Evolutionary conservation across 768 basidiomycete genomes (phyloP).

Genomic region (Cyclocybe cylindracea): DNA sequence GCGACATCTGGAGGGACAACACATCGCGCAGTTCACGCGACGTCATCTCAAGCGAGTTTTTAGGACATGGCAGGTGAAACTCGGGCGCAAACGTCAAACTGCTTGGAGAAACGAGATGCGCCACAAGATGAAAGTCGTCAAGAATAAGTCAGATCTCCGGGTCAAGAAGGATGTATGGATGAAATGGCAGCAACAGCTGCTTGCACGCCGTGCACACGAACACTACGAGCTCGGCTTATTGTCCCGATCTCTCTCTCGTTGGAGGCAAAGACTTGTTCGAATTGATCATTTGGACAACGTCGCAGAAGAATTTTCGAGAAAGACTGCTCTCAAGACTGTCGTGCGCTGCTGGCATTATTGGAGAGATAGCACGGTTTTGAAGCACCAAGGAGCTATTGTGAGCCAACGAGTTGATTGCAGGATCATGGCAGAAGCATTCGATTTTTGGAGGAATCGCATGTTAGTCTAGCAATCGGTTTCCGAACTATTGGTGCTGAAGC

Average conservation of each 20-base stretch:
- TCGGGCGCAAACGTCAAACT: slow-evolving; percentile 55
- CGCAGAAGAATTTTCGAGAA: slow-evolving; percentile 50
- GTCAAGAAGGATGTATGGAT: slow-evolving; percentile 60
- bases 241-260: slow-evolving; percentile 45
- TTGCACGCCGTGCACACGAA: slow-evolving; percentile 50
- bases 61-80: slow-evolving; percentile 52
- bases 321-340: slow-evolving; percentile 35
- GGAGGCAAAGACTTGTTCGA: slow-evolving; percentile 48
- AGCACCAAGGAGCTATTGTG: slow-evolving; percentile 45
- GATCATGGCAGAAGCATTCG: slow-evolving; percentile 47
- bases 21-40: slow-evolving; percentile 42
- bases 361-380: slow-evolving; percentile 47
- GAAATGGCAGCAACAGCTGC: slow-evolving; percentile 64
- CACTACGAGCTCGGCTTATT: slow-evolving; percentile 49
- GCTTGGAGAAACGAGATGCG: slow-evolving; percentile 75
- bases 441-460: slow-evolving; percentile 59
- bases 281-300: slow-evolving; percentile 45
- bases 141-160: slow-evolving; percentile 54
- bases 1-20: slow-evolving; percentile 41
- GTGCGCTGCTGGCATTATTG: slow-evolving; percentile 58
- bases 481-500: not conserved
- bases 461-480: slow-evolving; percentile 32
- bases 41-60: slow-evolving; percentile 46
- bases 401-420: slow-evolving; percentile 45
- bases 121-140: slow-evolving; percentile 61